Conservation (phyloP, 805 yeast species). For the Pichia membranifaciens region DNA sequence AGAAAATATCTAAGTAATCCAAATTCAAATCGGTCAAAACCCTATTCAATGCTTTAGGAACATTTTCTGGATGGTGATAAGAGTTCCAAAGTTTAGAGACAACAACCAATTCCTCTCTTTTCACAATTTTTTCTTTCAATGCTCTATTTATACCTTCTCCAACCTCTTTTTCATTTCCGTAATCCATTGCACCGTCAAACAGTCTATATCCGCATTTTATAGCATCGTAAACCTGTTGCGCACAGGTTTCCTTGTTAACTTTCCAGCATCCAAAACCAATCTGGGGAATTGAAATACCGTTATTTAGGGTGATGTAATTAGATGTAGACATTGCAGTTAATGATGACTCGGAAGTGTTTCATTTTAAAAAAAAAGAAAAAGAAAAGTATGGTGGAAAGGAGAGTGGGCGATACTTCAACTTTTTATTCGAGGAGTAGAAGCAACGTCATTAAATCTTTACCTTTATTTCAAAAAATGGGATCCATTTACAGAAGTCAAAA, state of each 20-base stretch:
- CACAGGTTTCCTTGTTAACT: slow-evolving; percentile 41
- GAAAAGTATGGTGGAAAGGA: too few relatives aligned
- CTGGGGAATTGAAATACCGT: slow-evolving; percentile 40
- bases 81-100: slow-evolving; percentile 87
- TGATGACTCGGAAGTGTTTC: too few relatives aligned
- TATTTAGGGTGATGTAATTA: slow-evolving; percentile 22
- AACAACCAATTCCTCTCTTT: slow-evolving; percentile 69
- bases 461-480: too few relatives aligned
- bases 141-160: slow-evolving; percentile 55
- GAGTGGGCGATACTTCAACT: too few relatives aligned
- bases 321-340: neutral
- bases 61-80: slow-evolving; percentile 74
- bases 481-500: too few relatives aligned
- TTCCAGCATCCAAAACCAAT: slow-evolving; percentile 59
- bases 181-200: slow-evolving; percentile 67
- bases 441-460: too few relatives aligned
- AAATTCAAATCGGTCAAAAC: slow-evolving; percentile 65
- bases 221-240: slow-evolving; percentile 65
- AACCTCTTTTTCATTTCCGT: slow-evolving; percentile 65
- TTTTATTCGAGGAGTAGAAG: too few relatives aligned
- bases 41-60: slow-evolving; percentile 54
- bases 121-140: slow-evolving; percentile 61
- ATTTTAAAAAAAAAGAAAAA: too few relatives aligned
- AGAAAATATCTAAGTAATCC: slow-evolving; percentile 77
- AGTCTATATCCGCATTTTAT: slow-evolving; percentile 78